Evolutionary conservation across 1,284 basidiomycete genomes (phyloP), one percentile per base, ranked within the genome.

Genomic region (Exobasidium cylindrosporum): DNA sequence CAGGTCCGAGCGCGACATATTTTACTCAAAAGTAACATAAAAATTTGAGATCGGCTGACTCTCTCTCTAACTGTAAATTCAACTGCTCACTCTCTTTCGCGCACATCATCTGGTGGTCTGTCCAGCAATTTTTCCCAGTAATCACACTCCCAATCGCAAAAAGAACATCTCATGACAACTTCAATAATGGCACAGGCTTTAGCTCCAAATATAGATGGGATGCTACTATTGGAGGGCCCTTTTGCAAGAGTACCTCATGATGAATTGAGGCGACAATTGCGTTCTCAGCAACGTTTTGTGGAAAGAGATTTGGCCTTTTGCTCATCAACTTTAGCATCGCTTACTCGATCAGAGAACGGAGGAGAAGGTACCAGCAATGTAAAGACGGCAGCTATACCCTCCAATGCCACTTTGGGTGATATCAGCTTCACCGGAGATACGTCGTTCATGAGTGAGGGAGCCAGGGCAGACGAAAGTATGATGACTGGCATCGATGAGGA

Each of bases 171-270:
- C n/a, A 40, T 40, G 35, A 17, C 35, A 17, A 40, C 35, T 17
- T 7, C 35, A 40, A 17, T 24, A 4, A 35, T 55, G 26, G 53
- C 53, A 23, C 13, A 23, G 24, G 29, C 29, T n/a, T 55, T 29
- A 2, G 31, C 53, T 23, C 31, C 47, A 26, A 68, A 68, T 47
- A 69, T 78, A 2, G 91, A 92, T 57, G 90, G 89, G 1, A 83
- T 89, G n/a, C 82, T 93, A 69, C 84, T 93, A 57, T 89, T 94
- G 64, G 91, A 94, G 80, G 89, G 92, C 72, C 90, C 91, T 0
- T 90, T 92, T 74, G 86, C 86, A n/a, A 83, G 87, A 69, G 89
- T 90, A 69, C 70, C 85, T 79, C 63, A 72, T 23, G 66, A 77
- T 53, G 68, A 73, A 44, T 63, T 77, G 1, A 62, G 71, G 4